Percentiles rank a stretch among this genome's conserved stretches.
Evolutionary conservation across 2,329 filamentous ascomycete species (phyloP).

Genomic region (Didymella pomorum): DNA sequence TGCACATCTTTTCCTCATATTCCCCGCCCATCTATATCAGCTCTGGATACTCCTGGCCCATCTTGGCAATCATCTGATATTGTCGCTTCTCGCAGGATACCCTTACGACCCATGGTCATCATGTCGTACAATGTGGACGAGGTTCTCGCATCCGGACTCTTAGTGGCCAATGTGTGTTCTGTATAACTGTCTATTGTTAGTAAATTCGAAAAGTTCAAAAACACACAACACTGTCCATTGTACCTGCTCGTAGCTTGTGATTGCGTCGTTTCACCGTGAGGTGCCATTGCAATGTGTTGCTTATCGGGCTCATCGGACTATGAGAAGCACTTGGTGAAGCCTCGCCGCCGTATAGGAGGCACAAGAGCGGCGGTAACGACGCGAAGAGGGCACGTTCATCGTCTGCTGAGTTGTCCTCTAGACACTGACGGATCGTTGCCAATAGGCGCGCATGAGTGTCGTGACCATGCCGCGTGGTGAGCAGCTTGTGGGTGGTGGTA

Average conservation of each 20-base stretch:
- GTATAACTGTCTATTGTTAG: conserved; percentile 39
- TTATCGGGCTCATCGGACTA: no score
- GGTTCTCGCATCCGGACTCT: conserved; percentile 25
- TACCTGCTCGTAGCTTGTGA: background rate
- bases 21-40: conserved; percentile 27
- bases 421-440: no score
- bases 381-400: no score
- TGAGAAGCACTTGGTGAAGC: no score
- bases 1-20: conserved; percentile 33
- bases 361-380: no score
- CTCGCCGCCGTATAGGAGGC: no score
- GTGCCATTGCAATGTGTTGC: no score
- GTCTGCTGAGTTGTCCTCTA: no score
- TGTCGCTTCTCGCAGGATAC: conserved; percentile 36
- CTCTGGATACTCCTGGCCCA: conserved; percentile 29
- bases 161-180: conserved; percentile 35
- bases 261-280: background rate
- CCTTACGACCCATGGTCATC: conserved; percentile 28
- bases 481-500: no score
- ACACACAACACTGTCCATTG: background rate
- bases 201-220: conserved; percentile 27
- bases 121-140: conserved; percentile 27
- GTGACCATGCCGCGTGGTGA: no score
- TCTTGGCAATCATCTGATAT: conserved; percentile 26
- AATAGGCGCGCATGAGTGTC: no score